Percentiles rank a stretch among this genome's conserved stretches.
Conservation (phyloP, 2,329 filamentous ascomycete genomes). For the Diaporthe citriasiana region DNA sequence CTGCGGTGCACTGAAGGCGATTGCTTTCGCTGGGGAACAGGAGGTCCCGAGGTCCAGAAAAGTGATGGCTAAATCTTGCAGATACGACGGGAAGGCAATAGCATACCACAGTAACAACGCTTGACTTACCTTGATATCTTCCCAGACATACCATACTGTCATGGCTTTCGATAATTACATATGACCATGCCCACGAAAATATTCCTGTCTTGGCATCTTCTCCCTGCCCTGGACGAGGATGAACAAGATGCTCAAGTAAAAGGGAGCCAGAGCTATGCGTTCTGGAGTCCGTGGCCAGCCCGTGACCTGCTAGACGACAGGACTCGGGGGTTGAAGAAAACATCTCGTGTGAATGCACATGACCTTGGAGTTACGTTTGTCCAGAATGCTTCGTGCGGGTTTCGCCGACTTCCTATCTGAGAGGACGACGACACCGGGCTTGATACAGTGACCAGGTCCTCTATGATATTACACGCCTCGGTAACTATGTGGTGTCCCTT, state of each 20-base stretch:
- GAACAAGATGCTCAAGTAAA: background rate
- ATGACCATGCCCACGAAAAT: background rate
- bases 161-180: background rate
- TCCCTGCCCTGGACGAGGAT: background rate
- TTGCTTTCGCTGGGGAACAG: conserved; percentile 57
- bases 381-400: background rate
- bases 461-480: background rate
- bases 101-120: background rate
- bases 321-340: background rate
- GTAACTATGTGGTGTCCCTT: background rate
- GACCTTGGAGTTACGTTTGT: background rate
- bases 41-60: conserved; percentile 44
- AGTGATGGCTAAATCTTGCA: too few relatives aligned
- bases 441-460: background rate
- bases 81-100: too few relatives aligned
- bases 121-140: background rate
- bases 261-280: background rate
- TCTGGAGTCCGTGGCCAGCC: background rate
- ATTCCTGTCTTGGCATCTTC: background rate
- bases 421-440: background rate
- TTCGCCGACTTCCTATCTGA: conserved; percentile 20
- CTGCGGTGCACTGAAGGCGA: conserved; percentile 50
- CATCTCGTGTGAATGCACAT: background rate
- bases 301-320: background rate
- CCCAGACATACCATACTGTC: too few relatives aligned